Conservation (phyloP, 2,329 filamentous ascomycete species). For the Lasiodiplodia theobromae region DNA sequence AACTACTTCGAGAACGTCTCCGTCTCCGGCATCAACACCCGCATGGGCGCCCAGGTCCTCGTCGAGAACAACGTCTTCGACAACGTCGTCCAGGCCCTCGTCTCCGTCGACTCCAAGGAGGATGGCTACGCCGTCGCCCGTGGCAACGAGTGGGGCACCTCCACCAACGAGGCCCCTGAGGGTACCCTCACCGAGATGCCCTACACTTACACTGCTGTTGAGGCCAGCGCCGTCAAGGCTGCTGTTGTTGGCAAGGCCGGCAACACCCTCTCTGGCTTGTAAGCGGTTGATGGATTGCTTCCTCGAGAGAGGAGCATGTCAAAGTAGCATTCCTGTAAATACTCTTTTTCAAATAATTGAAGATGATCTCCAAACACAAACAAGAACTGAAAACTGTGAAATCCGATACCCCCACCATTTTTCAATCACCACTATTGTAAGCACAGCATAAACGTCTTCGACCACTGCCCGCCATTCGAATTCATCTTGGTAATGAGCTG, state of each 20-base stretch:
- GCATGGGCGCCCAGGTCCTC: slow-evolving; percentile 53
- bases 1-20: slow-evolving; percentile 49
- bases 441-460: too few species aligned
- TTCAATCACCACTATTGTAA: too few species aligned
- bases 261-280: slow-evolving; percentile 34
- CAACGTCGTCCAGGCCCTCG: slow-evolving; percentile 63
- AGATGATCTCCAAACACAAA: too few species aligned
- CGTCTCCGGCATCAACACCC: slow-evolving; percentile 52
- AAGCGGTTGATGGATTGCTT: background rate
- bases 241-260: slow-evolving; percentile 47
- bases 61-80: slow-evolving; percentile 61
- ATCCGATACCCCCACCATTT: too few species aligned
- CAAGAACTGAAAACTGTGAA: too few species aligned
- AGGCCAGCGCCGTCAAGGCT: slow-evolving; percentile 55
- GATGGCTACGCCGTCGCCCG: slow-evolving; percentile 57
- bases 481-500: too few species aligned
- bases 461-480: too few species aligned
- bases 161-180: slow-evolving; percentile 56
- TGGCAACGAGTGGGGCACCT: slow-evolving; percentile 55
- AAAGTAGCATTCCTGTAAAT: background rate
- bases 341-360: background rate
- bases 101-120: slow-evolving; percentile 64
- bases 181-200: slow-evolving; percentile 61
- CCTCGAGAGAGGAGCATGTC: background rate
- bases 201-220: slow-evolving; percentile 63